These are phyloP conservation scores for Boletus fagicola DNA, from an alignment of 768 basidiomycete species.

Conservation along the genomic window DNA sequence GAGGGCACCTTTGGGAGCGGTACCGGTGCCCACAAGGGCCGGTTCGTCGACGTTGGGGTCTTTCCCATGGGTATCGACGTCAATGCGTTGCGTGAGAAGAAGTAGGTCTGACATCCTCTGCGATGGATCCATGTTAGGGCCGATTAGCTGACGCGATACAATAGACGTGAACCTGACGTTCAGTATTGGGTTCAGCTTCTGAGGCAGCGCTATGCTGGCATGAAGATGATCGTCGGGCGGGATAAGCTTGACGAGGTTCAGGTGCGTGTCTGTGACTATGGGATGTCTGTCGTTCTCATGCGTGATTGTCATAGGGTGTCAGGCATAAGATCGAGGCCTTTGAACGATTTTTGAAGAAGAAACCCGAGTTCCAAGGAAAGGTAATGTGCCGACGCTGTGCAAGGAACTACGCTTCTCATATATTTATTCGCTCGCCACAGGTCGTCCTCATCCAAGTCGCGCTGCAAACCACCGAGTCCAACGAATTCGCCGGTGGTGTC, in stretches of 20 bases:
- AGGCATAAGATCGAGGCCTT: conserved; percentile 82
- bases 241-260: conserved; percentile 89
- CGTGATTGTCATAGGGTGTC: conserved; percentile 49
- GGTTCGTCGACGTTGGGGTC: conserved; percentile 84
- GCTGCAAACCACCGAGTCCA: conserved; percentile 74
- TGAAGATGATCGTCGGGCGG: conserved; percentile 84
- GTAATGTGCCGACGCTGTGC: conserved; percentile 31
- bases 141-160: conserved; percentile 6
- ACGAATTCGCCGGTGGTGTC: conserved; percentile 71
- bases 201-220: conserved; percentile 78
- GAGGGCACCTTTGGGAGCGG: too few relatives aligned
- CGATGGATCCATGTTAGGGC: neutral
- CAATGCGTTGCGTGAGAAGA: conserved; percentile 58
- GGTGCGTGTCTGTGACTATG: conserved; percentile 27
- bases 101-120: conserved; percentile 39
- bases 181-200: conserved; percentile 77
- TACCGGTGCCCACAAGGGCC: conserved; percentile 30
- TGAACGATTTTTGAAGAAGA: conserved; percentile 73
- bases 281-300: neutral
- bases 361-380: conserved; percentile 79
- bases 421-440: conserved; percentile 27
- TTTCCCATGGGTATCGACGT: conserved; percentile 92
- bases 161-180: conserved; percentile 72
- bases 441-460: conserved; percentile 87
- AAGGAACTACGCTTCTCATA: neutral